Evolutionary conservation across 306 rosid genomes (phyloP).

Genomic region (Prunus kanzakura): DNA sequence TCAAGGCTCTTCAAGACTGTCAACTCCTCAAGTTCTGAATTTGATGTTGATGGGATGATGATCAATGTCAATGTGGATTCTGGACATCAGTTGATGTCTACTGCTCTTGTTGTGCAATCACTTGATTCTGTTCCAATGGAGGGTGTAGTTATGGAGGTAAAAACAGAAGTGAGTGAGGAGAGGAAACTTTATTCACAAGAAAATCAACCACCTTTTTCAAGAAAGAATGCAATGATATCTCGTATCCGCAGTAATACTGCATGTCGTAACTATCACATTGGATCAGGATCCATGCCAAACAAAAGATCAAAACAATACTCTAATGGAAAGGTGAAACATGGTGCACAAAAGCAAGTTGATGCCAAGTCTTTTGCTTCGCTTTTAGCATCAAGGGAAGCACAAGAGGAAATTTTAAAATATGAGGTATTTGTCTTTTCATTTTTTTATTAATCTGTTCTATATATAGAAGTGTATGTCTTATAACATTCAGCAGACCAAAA

Average conservation of each 20-base stretch:
- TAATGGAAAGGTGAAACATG: conserved; percentile 61
- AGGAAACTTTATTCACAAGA: conserved; percentile 44
- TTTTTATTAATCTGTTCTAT: not conserved
- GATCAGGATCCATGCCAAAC: conserved; percentile 50
- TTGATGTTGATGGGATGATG: conserved; percentile 39
- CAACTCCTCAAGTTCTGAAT: conserved; percentile 30
- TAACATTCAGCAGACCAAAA: not conserved
- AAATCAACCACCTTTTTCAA: conserved; percentile 44
- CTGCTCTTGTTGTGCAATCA: conserved; percentile 46
- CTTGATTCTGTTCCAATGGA: conserved; percentile 47
- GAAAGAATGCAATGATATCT: conserved; percentile 71
- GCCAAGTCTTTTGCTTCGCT: conserved; percentile 62
- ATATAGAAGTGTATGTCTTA: not conserved
- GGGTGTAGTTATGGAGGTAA: conserved; percentile 39
- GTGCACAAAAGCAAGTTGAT: conserved; percentile 56
- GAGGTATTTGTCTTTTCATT: conserved; percentile 50
- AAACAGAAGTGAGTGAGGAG: conserved; percentile 48
- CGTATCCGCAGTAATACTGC: conserved; percentile 63
- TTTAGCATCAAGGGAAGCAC: conserved; percentile 68
- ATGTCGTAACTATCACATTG: conserved; percentile 63
- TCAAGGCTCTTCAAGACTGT: conserved; percentile 33
- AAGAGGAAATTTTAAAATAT: conserved; percentile 61
- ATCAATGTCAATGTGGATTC: conserved; percentile 34
- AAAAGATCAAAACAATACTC: conserved; percentile 56
- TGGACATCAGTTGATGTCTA: conserved; percentile 44